Conservation (phyloP, 2,329 filamentous ascomycete genomes). For the Trichothecium sympodiale region DNA sequence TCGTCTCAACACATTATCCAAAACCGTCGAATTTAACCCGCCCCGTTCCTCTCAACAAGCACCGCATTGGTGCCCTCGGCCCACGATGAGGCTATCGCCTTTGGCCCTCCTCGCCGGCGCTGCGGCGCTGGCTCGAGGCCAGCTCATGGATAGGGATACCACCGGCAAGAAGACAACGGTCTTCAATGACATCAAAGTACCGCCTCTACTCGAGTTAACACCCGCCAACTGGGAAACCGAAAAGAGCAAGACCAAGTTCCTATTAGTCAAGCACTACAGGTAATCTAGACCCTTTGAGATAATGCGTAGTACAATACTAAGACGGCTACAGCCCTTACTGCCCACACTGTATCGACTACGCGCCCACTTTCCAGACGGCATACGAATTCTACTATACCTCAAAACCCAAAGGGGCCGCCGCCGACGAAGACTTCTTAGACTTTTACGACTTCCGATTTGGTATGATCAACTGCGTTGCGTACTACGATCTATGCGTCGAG, state of each 20-base stretch:
- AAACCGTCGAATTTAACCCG: too few species aligned
- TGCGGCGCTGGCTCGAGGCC: constrained; percentile 19
- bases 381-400: constrained; percentile 95
- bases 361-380: constrained; percentile 78
- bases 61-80: constrained; percentile 1
- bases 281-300: constrained; percentile 18
- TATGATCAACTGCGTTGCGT: constrained; percentile 74
- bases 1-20: too few species aligned
- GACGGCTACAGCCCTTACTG: constrained; percentile 40
- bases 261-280: constrained; percentile 59
- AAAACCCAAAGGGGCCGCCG: constrained; percentile 50
- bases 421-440: constrained; percentile 54
- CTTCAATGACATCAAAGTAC: constrained; percentile 58
- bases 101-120: constrained; percentile 35
- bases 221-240: constrained; percentile 46
- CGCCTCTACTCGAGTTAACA: constrained; percentile 50
- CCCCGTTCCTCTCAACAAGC: not conserved
- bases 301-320: constrained; percentile 9
- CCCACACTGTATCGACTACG: constrained; percentile 67
- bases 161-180: constrained; percentile 33
- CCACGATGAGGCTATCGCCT: constrained; percentile 20
- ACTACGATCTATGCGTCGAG: constrained; percentile 63
- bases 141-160: constrained; percentile 19
- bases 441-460: constrained; percentile 89
- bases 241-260: constrained; percentile 39